These are phyloP conservation scores for Blastocystis sp. DNA, from an alignment of 352 stramenopile species.

Conservation along the genomic window DNA sequence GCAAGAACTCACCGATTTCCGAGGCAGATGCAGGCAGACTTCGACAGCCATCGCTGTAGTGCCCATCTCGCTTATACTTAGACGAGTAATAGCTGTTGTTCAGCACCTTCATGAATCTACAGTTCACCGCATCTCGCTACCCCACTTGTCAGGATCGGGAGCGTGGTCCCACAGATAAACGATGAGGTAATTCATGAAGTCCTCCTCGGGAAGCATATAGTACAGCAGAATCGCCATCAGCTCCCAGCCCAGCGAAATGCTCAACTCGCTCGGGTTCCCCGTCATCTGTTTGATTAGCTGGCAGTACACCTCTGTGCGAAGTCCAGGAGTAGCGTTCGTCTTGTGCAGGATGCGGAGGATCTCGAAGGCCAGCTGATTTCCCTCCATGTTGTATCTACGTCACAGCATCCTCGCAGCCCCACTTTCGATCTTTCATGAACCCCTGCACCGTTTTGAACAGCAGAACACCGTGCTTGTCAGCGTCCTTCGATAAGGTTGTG, in stretches of 20 bases:
- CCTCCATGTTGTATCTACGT: constrained; percentile 61
- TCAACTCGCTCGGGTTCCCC: constrained; percentile 66
- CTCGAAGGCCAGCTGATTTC: constrained; percentile 65
- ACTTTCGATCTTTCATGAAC: constrained; percentile 70
- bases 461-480: constrained; percentile 66
- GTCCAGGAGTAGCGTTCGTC: constrained; percentile 49
- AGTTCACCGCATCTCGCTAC: not conserved
- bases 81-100: constrained; percentile 51
- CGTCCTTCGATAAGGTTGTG: constrained; percentile 50
- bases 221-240: constrained; percentile 67
- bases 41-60: not conserved
- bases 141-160: not conserved
- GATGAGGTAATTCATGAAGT: constrained; percentile 69
- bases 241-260: constrained; percentile 67
- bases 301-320: constrained; percentile 70
- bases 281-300: constrained; percentile 72
- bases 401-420: not conserved
- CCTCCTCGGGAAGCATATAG: constrained; percentile 68
- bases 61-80: constrained; percentile 1
- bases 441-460: constrained; percentile 71
- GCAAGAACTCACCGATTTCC: constrained; percentile 13
- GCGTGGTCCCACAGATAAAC: constrained; percentile 66
- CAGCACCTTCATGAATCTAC: constrained; percentile 37
- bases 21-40: not conserved
- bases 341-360: constrained; percentile 63